phyloP scores from a whole-genome alignment of 768 basidiomycete species.

The Imleria badia region DNA sequence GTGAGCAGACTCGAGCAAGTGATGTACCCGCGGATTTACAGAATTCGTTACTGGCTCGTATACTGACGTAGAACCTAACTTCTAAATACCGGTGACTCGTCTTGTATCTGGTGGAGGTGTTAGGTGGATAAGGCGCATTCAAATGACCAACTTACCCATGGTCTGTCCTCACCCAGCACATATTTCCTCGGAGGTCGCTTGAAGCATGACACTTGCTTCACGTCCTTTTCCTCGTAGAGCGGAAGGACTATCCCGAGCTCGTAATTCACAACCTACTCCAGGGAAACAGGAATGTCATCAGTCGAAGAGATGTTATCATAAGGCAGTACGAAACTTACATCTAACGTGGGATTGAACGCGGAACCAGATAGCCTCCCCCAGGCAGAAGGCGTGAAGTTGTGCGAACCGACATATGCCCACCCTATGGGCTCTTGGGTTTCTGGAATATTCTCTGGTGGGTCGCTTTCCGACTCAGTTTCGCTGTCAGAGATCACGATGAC shows the following conservation, averaged over 20 bases:
- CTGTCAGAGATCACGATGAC: constrained; percentile 32
- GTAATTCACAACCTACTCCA: constrained; percentile 70
- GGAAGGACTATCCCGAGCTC: constrained; percentile 85
- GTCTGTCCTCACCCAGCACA: constrained; percentile 50
- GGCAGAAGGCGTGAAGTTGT: constrained; percentile 89
- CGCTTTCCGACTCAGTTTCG: constrained; percentile 37
- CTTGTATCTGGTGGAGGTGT: constrained; percentile 47
- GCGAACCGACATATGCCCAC: constrained; percentile 86
- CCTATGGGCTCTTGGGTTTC: constrained; percentile 45
- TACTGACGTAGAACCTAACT: background rate
- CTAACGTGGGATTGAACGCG: constrained; percentile 66
- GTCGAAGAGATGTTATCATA: background rate
- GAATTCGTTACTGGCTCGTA: background rate
- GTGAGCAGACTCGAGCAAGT: background rate
- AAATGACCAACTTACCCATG: constrained; percentile 67
- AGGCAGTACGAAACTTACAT: constrained; percentile 46
- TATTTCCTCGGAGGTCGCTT: constrained; percentile 80
- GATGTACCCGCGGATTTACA: background rate
- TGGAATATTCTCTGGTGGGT: constrained; percentile 30
- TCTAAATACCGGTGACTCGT: constrained; percentile 40
- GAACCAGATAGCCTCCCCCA: constrained; percentile 83
- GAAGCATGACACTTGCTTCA: constrained; percentile 68
- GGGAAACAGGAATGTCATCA: background rate
- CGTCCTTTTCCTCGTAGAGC: constrained; percentile 53
- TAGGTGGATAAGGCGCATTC: background rate